These are phyloP conservation scores for Ophiostoma ulmi DNA, from an alignment of 2,329 filamentous ascomycete genomes.

Conservation along the genomic window DNA sequence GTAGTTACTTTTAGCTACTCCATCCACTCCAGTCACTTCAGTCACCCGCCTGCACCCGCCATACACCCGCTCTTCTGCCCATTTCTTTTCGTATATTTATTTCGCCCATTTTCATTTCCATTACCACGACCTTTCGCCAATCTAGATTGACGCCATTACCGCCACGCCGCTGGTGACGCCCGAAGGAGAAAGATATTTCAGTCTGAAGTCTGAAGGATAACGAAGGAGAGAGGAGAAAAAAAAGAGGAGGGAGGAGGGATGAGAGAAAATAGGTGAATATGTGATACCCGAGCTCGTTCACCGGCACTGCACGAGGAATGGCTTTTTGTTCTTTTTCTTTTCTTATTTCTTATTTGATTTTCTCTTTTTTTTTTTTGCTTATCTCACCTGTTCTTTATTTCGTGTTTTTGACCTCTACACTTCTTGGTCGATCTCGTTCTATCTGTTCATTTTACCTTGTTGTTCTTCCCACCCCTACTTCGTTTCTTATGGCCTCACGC, in stretches of 20 bases:
- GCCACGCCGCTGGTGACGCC: conserved; percentile 2
- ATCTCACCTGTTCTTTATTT: background rate
- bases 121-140: conserved; percentile 1
- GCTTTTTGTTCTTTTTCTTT: conserved; percentile 23
- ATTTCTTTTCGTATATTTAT: background rate
- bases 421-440: background rate
- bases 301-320: conserved; percentile 25
- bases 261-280: conserved; percentile 24
- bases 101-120: background rate
- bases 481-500: conserved; percentile 12
- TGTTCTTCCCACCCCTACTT: conserved; percentile 3
- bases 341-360: conserved; percentile 20
- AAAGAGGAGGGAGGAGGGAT: background rate
- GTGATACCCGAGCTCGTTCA: conserved; percentile 28
- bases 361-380: conserved; percentile 20
- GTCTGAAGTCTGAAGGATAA: conserved; percentile 3
- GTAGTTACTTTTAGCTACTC: background rate
- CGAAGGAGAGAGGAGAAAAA: background rate
- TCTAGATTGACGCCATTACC: conserved; percentile 4
- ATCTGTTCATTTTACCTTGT: background rate
- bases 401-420: background rate
- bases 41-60: background rate
- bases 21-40: background rate
- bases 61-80: background rate
- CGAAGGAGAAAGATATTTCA: background rate